Percentiles rank a stretch among this genome's conserved stretches.
phyloP scores from a whole-genome alignment of 495 filamentous ascomycete genomes.

The Penicillium alfredii region DNA sequence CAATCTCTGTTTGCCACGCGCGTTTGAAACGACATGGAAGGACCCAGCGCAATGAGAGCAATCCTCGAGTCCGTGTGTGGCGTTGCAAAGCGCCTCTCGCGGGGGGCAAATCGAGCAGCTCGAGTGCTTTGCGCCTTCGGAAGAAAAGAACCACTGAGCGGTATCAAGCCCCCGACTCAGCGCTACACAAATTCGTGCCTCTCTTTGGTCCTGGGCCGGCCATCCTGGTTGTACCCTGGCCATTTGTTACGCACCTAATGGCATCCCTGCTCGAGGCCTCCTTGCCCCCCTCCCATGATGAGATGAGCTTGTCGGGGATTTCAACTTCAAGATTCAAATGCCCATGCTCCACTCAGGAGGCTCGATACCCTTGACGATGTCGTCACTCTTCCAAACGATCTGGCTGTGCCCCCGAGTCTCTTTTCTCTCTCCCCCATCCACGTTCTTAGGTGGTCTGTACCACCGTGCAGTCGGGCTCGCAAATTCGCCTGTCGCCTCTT shows the following conservation, averaged over 20 bases:
- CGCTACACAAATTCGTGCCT: conserved; percentile 21
- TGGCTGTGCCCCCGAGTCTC: conserved; percentile 16
- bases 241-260: conserved; percentile 17
- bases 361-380: too few species aligned
- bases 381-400: conserved; percentile 15
- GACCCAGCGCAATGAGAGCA: too few species aligned
- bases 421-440: conserved; percentile 10
- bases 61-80: too few species aligned
- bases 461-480: conserved; percentile 8
- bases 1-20: too few species aligned
- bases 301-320: not conserved
- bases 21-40: too few species aligned
- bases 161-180: conserved; percentile 8
- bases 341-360: too few species aligned
- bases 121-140: conserved; percentile 15
- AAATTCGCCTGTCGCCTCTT: conserved; percentile 12
- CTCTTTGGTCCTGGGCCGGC: conserved; percentile 18
- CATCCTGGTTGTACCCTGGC: conserved; percentile 21
- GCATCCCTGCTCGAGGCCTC: conserved; percentile 21
- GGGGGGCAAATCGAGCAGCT: conserved; percentile 7
- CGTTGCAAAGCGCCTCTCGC: too few species aligned
- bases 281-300: not conserved
- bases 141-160: conserved; percentile 21
- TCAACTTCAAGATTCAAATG: conserved; percentile 14
- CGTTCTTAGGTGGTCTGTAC: conserved; percentile 21